Base-by-base conservation (phyloP, 2,329 filamentous ascomycete genomes). In the Sporothrix schenckii region DNA sequence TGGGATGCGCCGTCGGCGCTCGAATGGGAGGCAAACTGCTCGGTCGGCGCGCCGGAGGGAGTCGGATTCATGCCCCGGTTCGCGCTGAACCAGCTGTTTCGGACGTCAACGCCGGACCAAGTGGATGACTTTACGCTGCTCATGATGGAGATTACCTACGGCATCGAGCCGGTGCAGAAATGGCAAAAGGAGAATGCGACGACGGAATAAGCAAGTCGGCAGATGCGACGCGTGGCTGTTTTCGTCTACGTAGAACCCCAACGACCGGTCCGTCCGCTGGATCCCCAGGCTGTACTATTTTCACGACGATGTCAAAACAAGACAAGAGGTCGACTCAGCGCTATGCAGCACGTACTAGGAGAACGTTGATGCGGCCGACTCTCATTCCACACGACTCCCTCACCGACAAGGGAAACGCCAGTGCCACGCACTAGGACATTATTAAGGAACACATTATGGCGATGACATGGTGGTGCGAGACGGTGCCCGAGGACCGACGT, bases 401-500 rank as follows among this genome's bases (percentile, higher is more conserved):
- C n/a, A n/a, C n/a, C n/a, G n/a, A n/a, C n/a, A n/a, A n/a, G n/a
- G n/a, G n/a, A n/a, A n/a, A n/a, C n/a, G n/a, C n/a, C n/a, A n/a
- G n/a, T n/a, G n/a, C n/a, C n/a, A n/a, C n/a, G n/a, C n/a, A n/a
- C n/a, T n/a, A n/a, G n/a, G n/a, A n/a, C n/a, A n/a, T n/a, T n/a
- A n/a, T n/a, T n/a, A n/a, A n/a, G n/a, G n/a, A n/a, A n/a, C n/a
- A n/a, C n/a, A n/a, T n/a, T n/a, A n/a, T n/a, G n/a, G n/a, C n/a
- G n/a, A n/a, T n/a, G n/a, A n/a, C n/a, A n/a, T n/a, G n/a, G n/a
- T 80, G 77, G 77, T 81, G 79, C 74, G 80, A 81, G 66, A 77
- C 76, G 61, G 76, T 11, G 13, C 76, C 76, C 7, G 76, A 78
- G 69, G 76, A 78, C 60, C 72, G 76, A 27, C 73, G 74, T 63